Evolutionary conservation across 139 green algal genomes (phyloP).

Genomic region (Closterium sp.): DNA sequence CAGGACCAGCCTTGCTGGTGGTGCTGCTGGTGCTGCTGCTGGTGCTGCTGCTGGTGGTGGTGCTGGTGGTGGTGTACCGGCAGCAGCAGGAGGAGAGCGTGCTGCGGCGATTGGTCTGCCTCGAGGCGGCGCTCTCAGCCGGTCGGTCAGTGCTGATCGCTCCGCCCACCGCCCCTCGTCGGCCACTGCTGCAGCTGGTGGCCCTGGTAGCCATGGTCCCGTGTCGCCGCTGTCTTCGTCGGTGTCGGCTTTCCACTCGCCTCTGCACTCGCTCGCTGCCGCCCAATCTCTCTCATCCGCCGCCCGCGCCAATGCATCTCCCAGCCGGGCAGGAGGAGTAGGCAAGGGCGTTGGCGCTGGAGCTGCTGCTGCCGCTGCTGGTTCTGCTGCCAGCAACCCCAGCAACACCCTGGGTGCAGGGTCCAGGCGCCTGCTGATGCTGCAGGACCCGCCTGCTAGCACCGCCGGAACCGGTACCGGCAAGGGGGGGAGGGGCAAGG

Average conservation of each 20-base stretch:
- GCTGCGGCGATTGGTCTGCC: neutral
- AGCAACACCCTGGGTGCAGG: neutral
- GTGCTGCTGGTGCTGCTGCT: neutral
- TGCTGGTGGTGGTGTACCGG: neutral
- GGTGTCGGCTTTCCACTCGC: neutral
- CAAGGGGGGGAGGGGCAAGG: neutral
- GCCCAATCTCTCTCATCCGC: neutral
- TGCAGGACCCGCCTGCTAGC: neutral
- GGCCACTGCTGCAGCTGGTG: neutral
- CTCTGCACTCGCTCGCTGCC: neutral
- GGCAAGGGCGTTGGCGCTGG: neutral
- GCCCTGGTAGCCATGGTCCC: neutral
- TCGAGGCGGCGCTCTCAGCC: neutral
- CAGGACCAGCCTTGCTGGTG: neutral
- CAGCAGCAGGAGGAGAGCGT: neutral
- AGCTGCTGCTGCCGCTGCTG: neutral
- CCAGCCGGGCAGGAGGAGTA: neutral
- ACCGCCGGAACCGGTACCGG: neutral
- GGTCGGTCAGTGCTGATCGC: neutral
- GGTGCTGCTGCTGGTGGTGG: neutral
- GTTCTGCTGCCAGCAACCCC: neutral
- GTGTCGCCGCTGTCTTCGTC: neutral
- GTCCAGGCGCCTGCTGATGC: neutral
- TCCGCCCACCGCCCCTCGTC: neutral
- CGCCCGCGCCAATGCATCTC: neutral